Conservation (phyloP, 2,329 filamentous ascomycete species). For the Fonsecaea multimorphosa region DNA sequence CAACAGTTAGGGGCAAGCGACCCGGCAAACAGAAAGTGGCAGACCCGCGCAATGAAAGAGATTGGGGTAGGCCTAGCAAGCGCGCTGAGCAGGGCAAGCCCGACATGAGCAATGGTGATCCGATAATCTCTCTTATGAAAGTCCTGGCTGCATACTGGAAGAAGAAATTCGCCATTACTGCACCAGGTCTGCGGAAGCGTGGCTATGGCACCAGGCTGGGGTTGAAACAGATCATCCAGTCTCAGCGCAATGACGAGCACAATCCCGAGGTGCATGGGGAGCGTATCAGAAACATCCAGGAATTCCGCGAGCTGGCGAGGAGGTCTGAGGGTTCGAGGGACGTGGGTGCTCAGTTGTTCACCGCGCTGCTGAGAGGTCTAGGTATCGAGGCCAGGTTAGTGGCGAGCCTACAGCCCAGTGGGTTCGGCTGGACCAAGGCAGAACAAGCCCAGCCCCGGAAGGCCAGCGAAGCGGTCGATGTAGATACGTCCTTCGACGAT, state of each 20-base stretch:
- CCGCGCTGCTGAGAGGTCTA: conserved; percentile 78
- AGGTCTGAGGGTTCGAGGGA: conserved; percentile 82
- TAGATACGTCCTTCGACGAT: conserved; percentile 27
- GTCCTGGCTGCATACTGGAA: conserved; percentile 86
- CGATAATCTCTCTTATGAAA: conserved; percentile 76
- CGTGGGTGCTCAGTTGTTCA: conserved; percentile 87
- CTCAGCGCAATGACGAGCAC: conserved; percentile 67
- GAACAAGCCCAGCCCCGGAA: conserved; percentile 64
- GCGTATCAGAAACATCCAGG: conserved; percentile 67
- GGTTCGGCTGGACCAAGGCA: conserved; percentile 86
- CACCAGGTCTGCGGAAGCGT: conserved; percentile 82
- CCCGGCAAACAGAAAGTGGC: conserved; percentile 51
- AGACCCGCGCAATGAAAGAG: conserved; percentile 55
- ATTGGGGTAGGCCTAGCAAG: conserved; percentile 75
- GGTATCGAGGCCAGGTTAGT: conserved; percentile 84
- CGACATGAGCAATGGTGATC: conserved; percentile 83
- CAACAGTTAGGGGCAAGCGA: conserved; percentile 45
- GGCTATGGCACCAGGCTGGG: conserved; percentile 83
- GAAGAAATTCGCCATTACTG: conserved; percentile 76
- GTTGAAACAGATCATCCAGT: conserved; percentile 74
- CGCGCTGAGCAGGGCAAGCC: conserved; percentile 71
- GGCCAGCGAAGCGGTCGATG: conserved; percentile 13
- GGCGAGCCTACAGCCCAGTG: conserved; percentile 80
- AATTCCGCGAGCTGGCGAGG: conserved; percentile 72
- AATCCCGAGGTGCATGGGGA: conserved; percentile 76